phyloP scores from a whole-genome alignment of 371 early-diverging fungal species.

The Catenaria anguillulae region DNA sequence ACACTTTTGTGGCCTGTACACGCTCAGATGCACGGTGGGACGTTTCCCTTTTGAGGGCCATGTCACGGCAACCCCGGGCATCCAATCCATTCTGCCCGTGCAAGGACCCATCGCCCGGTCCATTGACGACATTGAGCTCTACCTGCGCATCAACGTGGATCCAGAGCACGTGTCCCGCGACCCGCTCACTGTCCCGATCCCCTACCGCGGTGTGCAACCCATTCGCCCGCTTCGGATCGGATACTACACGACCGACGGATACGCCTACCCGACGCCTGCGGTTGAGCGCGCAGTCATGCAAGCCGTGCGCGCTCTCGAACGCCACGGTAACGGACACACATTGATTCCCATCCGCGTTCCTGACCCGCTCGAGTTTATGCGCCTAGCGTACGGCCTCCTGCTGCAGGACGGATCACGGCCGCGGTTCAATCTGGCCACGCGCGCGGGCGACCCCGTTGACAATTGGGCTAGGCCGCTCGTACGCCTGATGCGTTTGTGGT shows the following conservation, averaged over 20 bases:
- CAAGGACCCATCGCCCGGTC: slow-evolving; percentile 4
- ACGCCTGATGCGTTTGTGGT: neutral
- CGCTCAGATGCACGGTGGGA: neutral
- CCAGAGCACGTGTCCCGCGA: neutral
- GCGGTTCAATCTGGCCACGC: neutral
- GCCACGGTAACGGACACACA: neutral
- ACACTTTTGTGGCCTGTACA: slow-evolving; percentile 4
- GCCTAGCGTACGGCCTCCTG: neutral
- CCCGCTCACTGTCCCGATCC: neutral
- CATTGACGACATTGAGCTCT: neutral
- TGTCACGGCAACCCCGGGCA: neutral
- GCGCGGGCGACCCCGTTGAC: neutral
- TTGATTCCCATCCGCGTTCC: neutral
- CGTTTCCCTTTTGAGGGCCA: neutral
- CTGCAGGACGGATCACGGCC: neutral
- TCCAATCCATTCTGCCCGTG: neutral
- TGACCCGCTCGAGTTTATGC: neutral
- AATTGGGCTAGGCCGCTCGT: neutral
- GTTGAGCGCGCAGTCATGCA: neutral
- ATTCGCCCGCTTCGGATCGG: neutral
- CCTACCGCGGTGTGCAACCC: neutral
- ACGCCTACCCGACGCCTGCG: neutral
- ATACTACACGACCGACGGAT: neutral
- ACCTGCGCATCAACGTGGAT: neutral
- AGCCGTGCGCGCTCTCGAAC: neutral